Base-by-base conservation (phyloP, 345 rosid species). In the Gossypium anomalum region DNA sequence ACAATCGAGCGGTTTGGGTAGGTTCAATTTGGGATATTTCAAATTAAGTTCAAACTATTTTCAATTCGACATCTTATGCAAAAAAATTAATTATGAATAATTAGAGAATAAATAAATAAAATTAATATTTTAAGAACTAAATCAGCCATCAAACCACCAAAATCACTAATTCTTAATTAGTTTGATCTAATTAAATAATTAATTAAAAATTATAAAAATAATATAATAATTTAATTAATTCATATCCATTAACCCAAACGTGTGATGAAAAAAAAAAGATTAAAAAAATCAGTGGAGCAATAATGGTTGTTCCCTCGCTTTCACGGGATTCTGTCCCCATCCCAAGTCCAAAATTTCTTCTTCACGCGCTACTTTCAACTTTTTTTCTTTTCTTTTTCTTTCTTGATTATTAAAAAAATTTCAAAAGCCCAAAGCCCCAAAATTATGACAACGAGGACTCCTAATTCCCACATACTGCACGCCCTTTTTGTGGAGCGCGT, bases 321-420 rank as follows among this genome's bases (percentile, higher is more conserved):
- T 49, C 57, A 68, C 57, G 72, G 57, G 43, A 22, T 47, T 67
- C 41, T 68, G 72, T 68, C 57, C 34, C 71, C 56, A 48, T 4
- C n/a, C 55, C 14, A 67, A 41, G 1, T 19, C 69, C 69, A 43
- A 65, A 65, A n/a, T 43, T 29, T 43, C 2, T 65, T n/a, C 9
- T 9, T 3, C 69, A 43, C 69, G 63, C 38, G 51, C 69, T 41
- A 2, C 23, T 41, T 63, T 5, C 41, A 34, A 34, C 41, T 34
- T 34, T 34, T 1, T 34, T 4, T 34, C 38, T 34, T 34, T 34
- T 34, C 1, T 5, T 34, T 34, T 34, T 63, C 53, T 5, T 47
- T 10, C 17, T 12, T 67, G 2, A 11, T 67, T 67, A 13, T 13
- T 11, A 11, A 16, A 62, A 62, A 2, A 0, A 0, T 47, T 23